Evolutionary conservation across 2,329 filamentous ascomycete species (phyloP), one percentile per base, ranked within the genome.

Genomic region (Penicillium digitatum): DNA sequence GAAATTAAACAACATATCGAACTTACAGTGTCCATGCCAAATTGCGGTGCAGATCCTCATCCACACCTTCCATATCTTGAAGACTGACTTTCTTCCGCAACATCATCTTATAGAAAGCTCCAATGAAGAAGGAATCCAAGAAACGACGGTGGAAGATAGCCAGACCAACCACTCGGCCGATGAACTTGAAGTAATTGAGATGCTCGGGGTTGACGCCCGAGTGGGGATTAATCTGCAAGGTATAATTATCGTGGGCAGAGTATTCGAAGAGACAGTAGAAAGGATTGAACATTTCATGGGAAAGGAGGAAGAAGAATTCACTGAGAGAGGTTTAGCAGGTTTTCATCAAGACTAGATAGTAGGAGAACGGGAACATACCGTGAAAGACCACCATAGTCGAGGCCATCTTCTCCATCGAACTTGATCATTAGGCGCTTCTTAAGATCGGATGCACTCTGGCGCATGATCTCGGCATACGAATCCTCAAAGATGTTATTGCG

Each of bases 341-440:
- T 6, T 42, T 29, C 16, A 12, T n/a, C 35, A 40, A 11, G 10
- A 20, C 29, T 2, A 3, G 8, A 8, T 0, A 6, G 32, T 27
- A 29, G 8, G n/a, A 20, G 14, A 39, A 24, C 26, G 40, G 40
- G 34, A 38, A 63, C 78, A 68, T 76, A 84, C 82, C 84, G 84
- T 34, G 94, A 99, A 53, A 99, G 82, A 81, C 94, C 94, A 74
- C 94, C 94, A 70, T 99, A 99, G 76, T 99, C 94, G 58, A 99
- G 79, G 76, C 94, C 94, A 68, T 99, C 94, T 78, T 99, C 94
- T 46, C 94, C 94, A 65, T 99, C 94, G 66, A 99, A 99, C 78
- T 99, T 99, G 77, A 99, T 96, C 94, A 99, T 99, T 62, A 99
- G 76, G 46, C 94, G 86, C 79, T 99, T 99, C 86, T 99, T 99